Conservation (phyloP, 148 eudicot genomes). For the Camellia japonica region DNA sequence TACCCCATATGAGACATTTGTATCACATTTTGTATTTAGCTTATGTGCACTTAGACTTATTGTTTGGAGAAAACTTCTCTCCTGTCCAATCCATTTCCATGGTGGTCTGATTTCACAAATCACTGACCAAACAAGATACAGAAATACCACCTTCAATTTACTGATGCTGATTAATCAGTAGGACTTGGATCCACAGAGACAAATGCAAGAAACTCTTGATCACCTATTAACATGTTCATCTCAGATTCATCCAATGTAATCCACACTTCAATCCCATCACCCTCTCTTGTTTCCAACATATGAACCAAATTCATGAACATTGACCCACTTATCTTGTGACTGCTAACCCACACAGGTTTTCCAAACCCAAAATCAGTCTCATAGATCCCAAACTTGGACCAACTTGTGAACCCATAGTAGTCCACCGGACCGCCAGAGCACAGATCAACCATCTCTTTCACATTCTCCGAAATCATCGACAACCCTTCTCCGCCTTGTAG, state of each 20-base stretch:
- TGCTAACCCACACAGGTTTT: constrained; percentile 19
- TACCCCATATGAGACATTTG: too few relatives aligned
- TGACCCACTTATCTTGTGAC: constrained; percentile 16
- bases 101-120: too few relatives aligned
- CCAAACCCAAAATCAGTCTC: constrained; percentile 23
- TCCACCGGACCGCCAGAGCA: constrained; percentile 18
- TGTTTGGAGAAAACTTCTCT: too few relatives aligned
- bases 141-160: neutral
- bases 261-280: constrained; percentile 23
- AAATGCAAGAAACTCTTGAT: constrained; percentile 16
- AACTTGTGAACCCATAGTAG: constrained; percentile 24
- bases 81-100: too few relatives aligned
- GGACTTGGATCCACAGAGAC: constrained; percentile 17
- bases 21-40: too few relatives aligned
- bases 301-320: constrained; percentile 24
- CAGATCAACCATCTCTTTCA: constrained; percentile 11
- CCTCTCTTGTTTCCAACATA: constrained; percentile 21
- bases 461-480: constrained; percentile 15
- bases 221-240: constrained; percentile 8
- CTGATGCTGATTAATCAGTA: neutral
- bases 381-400: constrained; percentile 20
- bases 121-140: too few relatives aligned
- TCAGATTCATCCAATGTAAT: constrained; percentile 20
- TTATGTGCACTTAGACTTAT: too few relatives aligned
- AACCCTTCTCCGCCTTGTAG: constrained; percentile 13